Evolutionary conservation across 768 basidiomycete genomes (phyloP), one percentile per base, ranked within the genome.

Genomic region (Kwoniella newhampshirensis): DNA sequence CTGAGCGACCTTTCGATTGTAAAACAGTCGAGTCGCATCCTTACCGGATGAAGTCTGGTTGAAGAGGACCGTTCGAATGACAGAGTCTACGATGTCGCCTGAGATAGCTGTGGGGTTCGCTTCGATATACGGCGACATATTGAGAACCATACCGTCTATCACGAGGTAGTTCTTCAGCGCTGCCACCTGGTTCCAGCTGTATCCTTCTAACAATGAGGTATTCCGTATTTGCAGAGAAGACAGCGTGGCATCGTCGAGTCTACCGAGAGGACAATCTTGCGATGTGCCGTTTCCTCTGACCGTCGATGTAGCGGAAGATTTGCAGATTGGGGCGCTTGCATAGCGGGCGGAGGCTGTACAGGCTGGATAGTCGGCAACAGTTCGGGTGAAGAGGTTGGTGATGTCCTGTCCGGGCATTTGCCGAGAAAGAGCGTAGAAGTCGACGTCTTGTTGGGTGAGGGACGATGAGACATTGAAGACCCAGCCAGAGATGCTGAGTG

Each of bases 101-200:
- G 84, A 68, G 49, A 93, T 81, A 11, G 88, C 71, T 26, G 65
- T 82, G 20, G 85, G 84, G 66, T 96, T 88, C 18, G 86, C 81
- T 21, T 78, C 75, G 51, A 96, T 80, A 80, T 99, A 99, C 5
- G 91, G 86, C 51, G 81, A 81, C 79, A 99, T 83, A 78, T 99
- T 96, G 73, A 98, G 85, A 43, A 99, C 96, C 36, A 86, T 84
- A 28, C 96, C 96, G 66, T 98, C 92, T 52, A 98, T 76, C 30
- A 97, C 93, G 66, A 98, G 78, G 78, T 87, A 93, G 68, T 86
- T 83, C 35, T 79, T 59, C 18, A 89, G 79, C n/a, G 64, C 71
- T 1, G 86, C 81, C 23, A 98, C 87, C 72, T 97, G 90, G 45
- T 82, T 80, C 96, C 96, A 99, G 50, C 86, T 84, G 73, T 94